A percentile compares a stretch with the other conserved stretches of the same genome.
phyloP scores from a whole-genome alignment of 2,329 filamentous ascomycete genomes.

The Trichoderma simmonsii region DNA sequence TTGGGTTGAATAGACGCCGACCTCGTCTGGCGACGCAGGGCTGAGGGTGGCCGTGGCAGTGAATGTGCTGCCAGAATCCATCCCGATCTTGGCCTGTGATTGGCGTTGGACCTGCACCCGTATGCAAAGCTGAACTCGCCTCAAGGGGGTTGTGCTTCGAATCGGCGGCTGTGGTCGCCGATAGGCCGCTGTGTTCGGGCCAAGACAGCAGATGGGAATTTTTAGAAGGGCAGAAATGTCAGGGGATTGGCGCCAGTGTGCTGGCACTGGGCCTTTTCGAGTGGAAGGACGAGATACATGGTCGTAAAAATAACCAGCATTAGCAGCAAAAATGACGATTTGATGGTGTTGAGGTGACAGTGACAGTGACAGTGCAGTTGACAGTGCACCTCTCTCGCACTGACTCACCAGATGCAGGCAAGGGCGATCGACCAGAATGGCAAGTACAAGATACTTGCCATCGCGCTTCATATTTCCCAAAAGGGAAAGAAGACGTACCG shows the following conservation, averaged over 20 bases:
- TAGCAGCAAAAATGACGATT: neutral
- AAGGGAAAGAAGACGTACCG: conserved; percentile 10
- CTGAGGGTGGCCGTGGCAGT: conserved; percentile 17
- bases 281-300: neutral
- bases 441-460: conserved; percentile 4
- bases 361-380: conserved; percentile 4
- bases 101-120: conserved; percentile 12
- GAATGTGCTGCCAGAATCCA: conserved; percentile 12
- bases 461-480: conserved; percentile 9
- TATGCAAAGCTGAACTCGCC: conserved; percentile 14
- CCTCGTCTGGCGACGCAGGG: conserved; percentile 15
- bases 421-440: conserved; percentile 2
- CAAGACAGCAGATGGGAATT: neutral
- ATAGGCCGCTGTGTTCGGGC: neutral
- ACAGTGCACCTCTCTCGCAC: conserved; percentile 6
- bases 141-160: conserved; percentile 1
- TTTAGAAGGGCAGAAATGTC: neutral
- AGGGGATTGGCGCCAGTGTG: neutral
- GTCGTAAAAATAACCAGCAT: neutral
- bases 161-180: conserved; percentile 8
- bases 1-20: conserved; percentile 34
- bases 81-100: conserved; percentile 15
- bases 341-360: neutral
- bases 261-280: neutral
- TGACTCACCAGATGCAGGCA: conserved; percentile 1